Conservation (phyloP, 2,329 filamentous ascomycete species). For the Diaporthe velutina region DNA sequence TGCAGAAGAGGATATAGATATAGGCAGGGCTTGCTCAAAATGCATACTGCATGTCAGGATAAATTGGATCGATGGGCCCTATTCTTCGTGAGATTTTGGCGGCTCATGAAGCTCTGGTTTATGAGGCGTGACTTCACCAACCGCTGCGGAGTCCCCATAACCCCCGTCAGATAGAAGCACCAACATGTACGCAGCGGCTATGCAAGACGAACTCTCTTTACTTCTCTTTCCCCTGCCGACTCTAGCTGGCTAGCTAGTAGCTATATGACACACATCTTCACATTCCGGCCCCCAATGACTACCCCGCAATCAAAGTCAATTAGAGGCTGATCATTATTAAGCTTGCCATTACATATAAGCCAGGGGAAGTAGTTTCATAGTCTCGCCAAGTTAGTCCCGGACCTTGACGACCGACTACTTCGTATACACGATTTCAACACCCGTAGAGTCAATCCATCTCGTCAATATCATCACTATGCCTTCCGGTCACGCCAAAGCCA, state of each 20-base stretch:
- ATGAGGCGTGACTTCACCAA: too few relatives aligned
- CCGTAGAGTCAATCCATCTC: background rate
- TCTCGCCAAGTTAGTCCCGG: background rate
- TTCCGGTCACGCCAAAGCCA: conserved; percentile 54
- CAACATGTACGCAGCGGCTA: background rate
- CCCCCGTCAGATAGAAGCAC: background rate
- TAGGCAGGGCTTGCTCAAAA: background rate
- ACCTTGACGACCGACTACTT: background rate
- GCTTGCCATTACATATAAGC: background rate
- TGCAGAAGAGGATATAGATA: background rate
- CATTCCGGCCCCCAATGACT: background rate
- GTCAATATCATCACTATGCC: conserved; percentile 35
- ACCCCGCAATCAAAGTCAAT: conserved; percentile 4
- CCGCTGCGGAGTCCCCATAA: background rate
- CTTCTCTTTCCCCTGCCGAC: background rate
- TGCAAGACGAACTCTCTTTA: background rate
- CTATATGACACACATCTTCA: background rate
- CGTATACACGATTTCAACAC: background rate
- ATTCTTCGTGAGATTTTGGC: background rate
- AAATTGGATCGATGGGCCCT: background rate
- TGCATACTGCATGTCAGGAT: background rate
- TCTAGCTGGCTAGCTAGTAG: background rate
- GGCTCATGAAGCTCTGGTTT: background rate
- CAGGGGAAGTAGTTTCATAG: background rate
- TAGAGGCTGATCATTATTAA: background rate